These are phyloP conservation scores for Rhizopogon salebrosus DNA, from an alignment of 768 basidiomycete species.

Conservation along the genomic window DNA sequence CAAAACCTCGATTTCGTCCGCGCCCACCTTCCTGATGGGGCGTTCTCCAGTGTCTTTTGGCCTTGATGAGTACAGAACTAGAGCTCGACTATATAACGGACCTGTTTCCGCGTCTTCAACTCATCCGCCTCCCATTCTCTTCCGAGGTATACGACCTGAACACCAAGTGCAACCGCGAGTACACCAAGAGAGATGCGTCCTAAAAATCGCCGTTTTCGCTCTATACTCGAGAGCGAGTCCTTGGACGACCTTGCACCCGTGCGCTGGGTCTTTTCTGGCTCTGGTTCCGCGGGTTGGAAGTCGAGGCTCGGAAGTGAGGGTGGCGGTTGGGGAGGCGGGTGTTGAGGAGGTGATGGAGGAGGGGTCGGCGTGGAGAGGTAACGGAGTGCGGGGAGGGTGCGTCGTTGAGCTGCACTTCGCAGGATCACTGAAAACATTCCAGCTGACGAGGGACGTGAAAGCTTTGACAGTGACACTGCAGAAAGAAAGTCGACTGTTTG, in stretches of 20 bases:
- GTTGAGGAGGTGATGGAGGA: slow-evolving; percentile 10
- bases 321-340: slow-evolving; percentile 1
- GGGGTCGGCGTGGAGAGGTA: slow-evolving; percentile 15
- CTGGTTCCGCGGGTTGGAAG: slow-evolving; percentile 51
- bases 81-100: slow-evolving; percentile 27
- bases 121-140: slow-evolving; percentile 76
- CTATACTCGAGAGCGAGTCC: slow-evolving; percentile 73
- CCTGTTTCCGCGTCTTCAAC: slow-evolving; percentile 57
- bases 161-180: slow-evolving; percentile 51
- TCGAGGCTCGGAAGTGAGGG: slow-evolving; percentile 49
- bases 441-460: not conserved
- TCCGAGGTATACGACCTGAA: slow-evolving; percentile 61
- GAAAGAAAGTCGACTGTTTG: not conserved
- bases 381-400: slow-evolving; percentile 16
- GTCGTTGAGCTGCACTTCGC: slow-evolving; percentile 19
- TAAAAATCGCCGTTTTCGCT: slow-evolving; percentile 57
- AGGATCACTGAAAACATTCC: slow-evolving; percentile 20
- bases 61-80: not conserved
- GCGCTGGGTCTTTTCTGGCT: slow-evolving; percentile 38
- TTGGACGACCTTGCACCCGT: slow-evolving; percentile 79
- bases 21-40: slow-evolving; percentile 57
- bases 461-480: not conserved
- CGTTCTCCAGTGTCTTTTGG: slow-evolving; percentile 50
- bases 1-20: slow-evolving; percentile 58
- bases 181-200: slow-evolving; percentile 50